A percentile compares a stretch with the other conserved stretches of the same genome.
These are phyloP conservation scores for Marasmius sp. DNA, from an alignment of 1,284 basidiomycete genomes.

Conservation along the genomic window DNA sequence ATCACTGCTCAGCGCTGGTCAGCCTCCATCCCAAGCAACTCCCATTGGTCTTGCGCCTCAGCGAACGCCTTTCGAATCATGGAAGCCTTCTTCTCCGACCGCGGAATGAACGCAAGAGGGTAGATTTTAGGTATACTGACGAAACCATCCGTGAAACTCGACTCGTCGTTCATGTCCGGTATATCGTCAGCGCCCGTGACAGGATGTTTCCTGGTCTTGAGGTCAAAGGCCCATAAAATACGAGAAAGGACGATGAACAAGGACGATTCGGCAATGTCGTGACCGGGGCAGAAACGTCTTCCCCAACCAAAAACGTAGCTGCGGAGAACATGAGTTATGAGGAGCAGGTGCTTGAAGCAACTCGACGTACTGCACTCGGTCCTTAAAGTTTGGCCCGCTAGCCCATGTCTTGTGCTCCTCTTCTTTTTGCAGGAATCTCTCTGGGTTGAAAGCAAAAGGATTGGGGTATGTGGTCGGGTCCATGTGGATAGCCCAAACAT, in stretches of 20 bases:
- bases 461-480: conserved; percentile 27
- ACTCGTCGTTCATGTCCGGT: conserved; percentile 26
- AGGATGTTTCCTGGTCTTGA: conserved; percentile 22
- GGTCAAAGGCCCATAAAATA: conserved; percentile 28
- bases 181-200: conserved; percentile 21
- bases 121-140: conserved; percentile 24
- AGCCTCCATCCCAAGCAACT: conserved; percentile 19
- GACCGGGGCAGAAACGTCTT: conserved; percentile 27
- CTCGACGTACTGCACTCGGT: conserved; percentile 24
- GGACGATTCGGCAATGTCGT: conserved; percentile 27
- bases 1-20: conserved; percentile 15
- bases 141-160: conserved; percentile 26
- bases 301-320: conserved; percentile 32
- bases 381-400: conserved; percentile 23
- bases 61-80: conserved; percentile 23
- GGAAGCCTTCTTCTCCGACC: conserved; percentile 22
- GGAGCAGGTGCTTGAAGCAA: not conserved
- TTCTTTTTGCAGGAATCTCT: conserved; percentile 21
- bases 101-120: conserved; percentile 21
- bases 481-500: conserved; percentile 29
- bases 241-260: conserved; percentile 28
- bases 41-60: conserved; percentile 27
- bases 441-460: conserved; percentile 25
- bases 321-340: not conserved
- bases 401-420: conserved; percentile 22